Percentiles rank a stretch among this genome's conserved stretches.
These are phyloP conservation scores for Penicillium sp. DNA, from an alignment of 2,329 filamentous ascomycete species.

Conservation along the genomic window DNA sequence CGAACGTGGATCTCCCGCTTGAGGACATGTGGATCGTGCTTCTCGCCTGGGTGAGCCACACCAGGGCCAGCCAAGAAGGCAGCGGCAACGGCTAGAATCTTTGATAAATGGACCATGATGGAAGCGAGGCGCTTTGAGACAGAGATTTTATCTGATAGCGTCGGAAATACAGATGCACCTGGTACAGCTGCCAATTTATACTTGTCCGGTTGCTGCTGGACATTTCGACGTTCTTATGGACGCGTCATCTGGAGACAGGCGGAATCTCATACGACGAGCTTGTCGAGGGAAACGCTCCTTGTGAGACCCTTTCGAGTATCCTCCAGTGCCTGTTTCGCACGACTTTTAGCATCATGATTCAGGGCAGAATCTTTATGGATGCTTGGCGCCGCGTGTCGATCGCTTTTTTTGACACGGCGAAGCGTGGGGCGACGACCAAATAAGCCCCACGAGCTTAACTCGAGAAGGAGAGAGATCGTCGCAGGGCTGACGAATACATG, in stretches of 20 bases:
- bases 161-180: neutral
- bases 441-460: constrained; percentile 25
- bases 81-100: constrained; percentile 37
- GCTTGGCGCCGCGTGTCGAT: constrained; percentile 25
- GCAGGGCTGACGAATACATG: constrained; percentile 3
- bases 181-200: constrained; percentile 8
- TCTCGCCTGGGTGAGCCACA: constrained; percentile 38
- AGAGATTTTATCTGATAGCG: neutral
- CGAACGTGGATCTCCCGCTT: constrained; percentile 36
- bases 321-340: neutral
- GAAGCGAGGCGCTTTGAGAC: neutral
- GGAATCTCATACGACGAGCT: neutral
- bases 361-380: neutral
- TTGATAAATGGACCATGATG: constrained; percentile 30
- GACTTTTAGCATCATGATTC: neutral
- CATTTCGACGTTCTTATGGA: neutral
- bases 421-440: neutral
- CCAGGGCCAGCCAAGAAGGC: constrained; percentile 32
- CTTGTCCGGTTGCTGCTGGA: neutral
- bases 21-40: constrained; percentile 34
- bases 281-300: neutral
- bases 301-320: neutral
- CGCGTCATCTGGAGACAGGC: constrained; percentile 7
- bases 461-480: constrained; percentile 9
- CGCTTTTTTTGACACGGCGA: neutral